phyloP scores from a whole-genome alignment of 257 asterid species.

The Ligustrum vulgare region DNA sequence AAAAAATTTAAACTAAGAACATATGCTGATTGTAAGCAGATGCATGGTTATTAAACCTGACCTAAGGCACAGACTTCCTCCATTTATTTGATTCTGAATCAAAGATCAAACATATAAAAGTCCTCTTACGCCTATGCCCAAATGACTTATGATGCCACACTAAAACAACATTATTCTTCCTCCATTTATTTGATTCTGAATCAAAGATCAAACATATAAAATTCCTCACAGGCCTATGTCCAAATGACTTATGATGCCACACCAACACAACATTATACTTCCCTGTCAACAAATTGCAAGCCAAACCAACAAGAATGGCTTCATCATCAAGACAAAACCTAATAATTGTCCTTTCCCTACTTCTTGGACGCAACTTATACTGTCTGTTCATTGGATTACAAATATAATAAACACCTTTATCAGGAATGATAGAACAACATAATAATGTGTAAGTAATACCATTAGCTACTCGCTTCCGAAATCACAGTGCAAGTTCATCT shows the following conservation, averaged over 20 bases:
- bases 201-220: constrained; percentile 72
- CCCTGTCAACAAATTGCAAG: constrained; percentile 46
- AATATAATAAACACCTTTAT: constrained; percentile 79
- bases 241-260: constrained; percentile 72
- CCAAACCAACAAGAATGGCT: constrained; percentile 81
- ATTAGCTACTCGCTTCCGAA: neutral
- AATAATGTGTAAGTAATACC: no score
- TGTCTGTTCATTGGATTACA: constrained; percentile 85
- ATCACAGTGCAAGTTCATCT: neutral
- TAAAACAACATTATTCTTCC: constrained; percentile 66
- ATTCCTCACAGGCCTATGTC: constrained; percentile 69
- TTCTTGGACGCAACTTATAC: constrained; percentile 59
- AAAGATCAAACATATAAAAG: constrained; percentile 62
- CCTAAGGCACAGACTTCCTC: constrained; percentile 85
- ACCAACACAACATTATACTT: constrained; percentile 76
- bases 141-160: constrained; percentile 79
- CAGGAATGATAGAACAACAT: constrained; percentile 83
- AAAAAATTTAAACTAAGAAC: no score
- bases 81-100: constrained; percentile 70
- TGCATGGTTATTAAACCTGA: no score
- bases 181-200: constrained; percentile 71
- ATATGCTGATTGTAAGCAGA: no score
- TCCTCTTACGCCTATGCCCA: constrained; percentile 74
- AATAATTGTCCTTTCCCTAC: constrained; percentile 68
- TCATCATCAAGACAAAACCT: constrained; percentile 82